Percentiles rank a stretch among this genome's conserved stretches.
phyloP scores from a whole-genome alignment of 192 early-diverging fungal species.

The Oehlia diaphana region DNA sequence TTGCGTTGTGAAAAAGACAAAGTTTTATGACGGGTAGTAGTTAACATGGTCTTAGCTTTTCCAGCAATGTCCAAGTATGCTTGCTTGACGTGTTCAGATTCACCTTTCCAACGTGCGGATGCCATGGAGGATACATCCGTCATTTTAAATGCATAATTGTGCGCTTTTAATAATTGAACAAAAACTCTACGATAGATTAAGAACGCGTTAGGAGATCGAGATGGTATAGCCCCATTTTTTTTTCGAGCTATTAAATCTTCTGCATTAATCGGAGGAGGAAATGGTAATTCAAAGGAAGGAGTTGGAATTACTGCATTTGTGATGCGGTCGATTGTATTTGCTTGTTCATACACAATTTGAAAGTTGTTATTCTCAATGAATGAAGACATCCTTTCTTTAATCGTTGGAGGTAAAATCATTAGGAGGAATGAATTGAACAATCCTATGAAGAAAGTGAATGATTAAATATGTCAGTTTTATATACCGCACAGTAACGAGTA shows the following conservation, averaged over 20 bases:
- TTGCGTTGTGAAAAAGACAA: slow-evolving; percentile 11
- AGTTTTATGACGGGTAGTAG: background rate
- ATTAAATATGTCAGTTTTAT: background rate
- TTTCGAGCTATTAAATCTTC: background rate
- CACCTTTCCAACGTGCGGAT: background rate
- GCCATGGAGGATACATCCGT: slow-evolving; percentile 14
- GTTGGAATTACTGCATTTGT: background rate
- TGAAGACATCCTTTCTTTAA: background rate
- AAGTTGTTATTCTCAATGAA: background rate
- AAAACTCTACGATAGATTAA: slow-evolving; percentile 14
- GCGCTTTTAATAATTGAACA: background rate
- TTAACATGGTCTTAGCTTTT: background rate
- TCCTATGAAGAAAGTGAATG: background rate
- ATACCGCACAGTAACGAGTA: background rate
- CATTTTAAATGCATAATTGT: slow-evolving; percentile 16
- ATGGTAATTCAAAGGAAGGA: background rate
- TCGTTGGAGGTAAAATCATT: background rate
- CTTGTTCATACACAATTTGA: background rate
- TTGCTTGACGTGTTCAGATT: background rate
- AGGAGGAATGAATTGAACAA: background rate
- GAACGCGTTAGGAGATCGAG: slow-evolving; percentile 12
- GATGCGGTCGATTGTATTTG: background rate
- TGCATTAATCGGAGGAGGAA: slow-evolving; percentile 1
- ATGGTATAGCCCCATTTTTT: slow-evolving; percentile 7
- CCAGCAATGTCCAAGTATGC: background rate